Percentiles rank a stretch among this genome's conserved stretches.
phyloP scores from a whole-genome alignment of 352 stramenopile genomes.

The Globisporangium acanthophoron region DNA sequence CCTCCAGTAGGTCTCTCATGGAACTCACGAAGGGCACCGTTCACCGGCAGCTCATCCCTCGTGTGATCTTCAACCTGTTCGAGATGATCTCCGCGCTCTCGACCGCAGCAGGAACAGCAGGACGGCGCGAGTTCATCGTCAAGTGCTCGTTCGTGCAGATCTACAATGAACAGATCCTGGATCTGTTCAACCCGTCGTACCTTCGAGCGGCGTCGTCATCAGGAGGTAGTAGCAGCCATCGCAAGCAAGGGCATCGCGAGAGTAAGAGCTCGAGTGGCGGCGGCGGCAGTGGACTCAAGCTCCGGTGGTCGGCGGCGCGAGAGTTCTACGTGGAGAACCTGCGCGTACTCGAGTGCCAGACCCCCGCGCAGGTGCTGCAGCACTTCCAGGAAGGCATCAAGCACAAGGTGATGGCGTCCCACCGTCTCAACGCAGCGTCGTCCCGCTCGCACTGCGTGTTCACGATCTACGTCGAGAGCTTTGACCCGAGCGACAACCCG shows the following conservation, averaged over 20 bases:
- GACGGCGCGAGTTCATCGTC: conserved; percentile 31
- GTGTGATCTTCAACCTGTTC: conserved; percentile 40
- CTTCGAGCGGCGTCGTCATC: conserved; percentile 7
- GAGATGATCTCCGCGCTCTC: conserved; percentile 18
- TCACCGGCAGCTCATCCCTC: conserved; percentile 33
- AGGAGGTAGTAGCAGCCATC: not conserved
- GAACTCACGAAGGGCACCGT: not conserved
- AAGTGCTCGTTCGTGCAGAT: conserved; percentile 87
- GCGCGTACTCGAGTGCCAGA: conserved; percentile 31
- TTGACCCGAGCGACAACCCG: conserved; percentile 22
- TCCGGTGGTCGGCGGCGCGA: conserved; percentile 40
- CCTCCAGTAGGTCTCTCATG: conserved; percentile 1
- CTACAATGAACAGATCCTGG: conserved; percentile 89
- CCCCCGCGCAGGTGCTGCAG: conserved; percentile 32
- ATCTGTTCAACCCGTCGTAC: conserved; percentile 42
- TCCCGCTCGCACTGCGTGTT: conserved; percentile 54
- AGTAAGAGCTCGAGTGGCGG: not conserved
- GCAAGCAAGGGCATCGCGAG: not conserved
- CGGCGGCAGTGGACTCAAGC: conserved; percentile 15
- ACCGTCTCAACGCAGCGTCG: conserved; percentile 46
- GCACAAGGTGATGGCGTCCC: conserved; percentile 60
- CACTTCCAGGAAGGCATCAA: conserved; percentile 52
- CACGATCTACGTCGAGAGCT: conserved; percentile 50
- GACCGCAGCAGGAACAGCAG: not conserved
- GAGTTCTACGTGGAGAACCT: conserved; percentile 68